Evolutionary conservation across 2,329 filamentous ascomycete genomes (phyloP), one percentile per base, ranked within the genome.

Genomic region (Pyrenophora graminea): DNA sequence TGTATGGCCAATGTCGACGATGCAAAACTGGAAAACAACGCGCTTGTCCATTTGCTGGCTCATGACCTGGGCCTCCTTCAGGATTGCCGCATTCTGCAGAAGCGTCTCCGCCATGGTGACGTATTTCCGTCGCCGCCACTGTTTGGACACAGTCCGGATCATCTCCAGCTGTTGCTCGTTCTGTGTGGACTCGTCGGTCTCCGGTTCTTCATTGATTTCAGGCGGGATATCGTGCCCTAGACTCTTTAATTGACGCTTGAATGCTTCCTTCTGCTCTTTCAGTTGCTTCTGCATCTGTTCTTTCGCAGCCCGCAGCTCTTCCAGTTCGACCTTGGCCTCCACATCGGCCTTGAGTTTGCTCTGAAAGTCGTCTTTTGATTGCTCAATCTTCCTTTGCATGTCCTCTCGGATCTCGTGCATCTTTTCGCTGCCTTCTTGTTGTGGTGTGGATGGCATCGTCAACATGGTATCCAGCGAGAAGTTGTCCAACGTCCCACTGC

Each of bases 1-100:
- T 18, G 86, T 86, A 66, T 99, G 92, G 1, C 94, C 94, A 56
- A 88, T 79, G 64, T 97, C 93, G 27, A 97, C 85, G 48, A 97
- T 86, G 10, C 90, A 88, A 70, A 97, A 99, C 72, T 99, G 94
- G 71, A 99, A 97, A 17, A 93, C 87, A 7, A 97, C 89, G 59
- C 86, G 86, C 71, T 97, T 94, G 62, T 94, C 90, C 77, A 99
- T 89, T 65, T 96, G 90, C 63, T 96, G 93, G 76, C 92, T 96
- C 90, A 99, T 94, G 54, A 99, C 87, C 69, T 99, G 94, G 1
- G 94, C 94, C 74, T 99, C 94, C 71, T 99, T 99, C 51, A 99
- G 75, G 23, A 87, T 84, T 6, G 90, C 86, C 2, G 93, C 93
- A 70, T 96, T 88, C 68, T 96, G 91, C 39, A 99, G 79, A 23